Evolutionary conservation across 495 filamentous ascomycete genomes (phyloP).

Genomic region (Penicillium crystallinum): DNA sequence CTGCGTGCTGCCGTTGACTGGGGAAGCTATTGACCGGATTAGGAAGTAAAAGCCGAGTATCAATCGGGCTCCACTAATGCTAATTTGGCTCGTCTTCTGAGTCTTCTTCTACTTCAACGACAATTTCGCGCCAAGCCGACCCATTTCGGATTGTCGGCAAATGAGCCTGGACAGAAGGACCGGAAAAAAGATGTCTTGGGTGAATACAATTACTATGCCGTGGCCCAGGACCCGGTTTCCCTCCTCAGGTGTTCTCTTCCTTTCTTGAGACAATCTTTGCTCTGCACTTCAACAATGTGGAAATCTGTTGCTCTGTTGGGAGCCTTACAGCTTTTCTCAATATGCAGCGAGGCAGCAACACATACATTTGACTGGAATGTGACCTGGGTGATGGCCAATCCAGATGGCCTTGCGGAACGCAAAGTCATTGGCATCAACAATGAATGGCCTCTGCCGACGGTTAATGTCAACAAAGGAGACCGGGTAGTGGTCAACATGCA

Average conservation of each 20-base stretch:
- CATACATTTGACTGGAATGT: conserved; percentile 70
- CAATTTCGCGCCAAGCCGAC: too few species aligned
- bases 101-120: background rate
- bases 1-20: too few species aligned
- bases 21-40: background rate
- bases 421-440: conserved; percentile 76
- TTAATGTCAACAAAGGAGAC: conserved; percentile 67
- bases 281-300: too few species aligned
- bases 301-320: too few species aligned
- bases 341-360: background rate
- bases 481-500: conserved; percentile 63
- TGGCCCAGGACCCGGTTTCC: too few species aligned
- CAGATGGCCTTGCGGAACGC: conserved; percentile 62
- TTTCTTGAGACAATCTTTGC: too few species aligned
- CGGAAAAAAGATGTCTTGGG: too few species aligned
- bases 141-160: too few species aligned
- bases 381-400: conserved; percentile 74
- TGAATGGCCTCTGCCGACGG: conserved; percentile 70
- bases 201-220: too few species aligned
- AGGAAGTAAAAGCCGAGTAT: background rate
- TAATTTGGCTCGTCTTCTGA: background rate
- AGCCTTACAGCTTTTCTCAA: background rate
- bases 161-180: too few species aligned
- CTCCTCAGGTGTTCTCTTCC: too few species aligned
- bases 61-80: background rate